A percentile compares a stretch with the other conserved stretches of the same genome.
Conservation (phyloP, 176 grass and related monocot species). For the Rhipidocladum racemiflorum region DNA sequence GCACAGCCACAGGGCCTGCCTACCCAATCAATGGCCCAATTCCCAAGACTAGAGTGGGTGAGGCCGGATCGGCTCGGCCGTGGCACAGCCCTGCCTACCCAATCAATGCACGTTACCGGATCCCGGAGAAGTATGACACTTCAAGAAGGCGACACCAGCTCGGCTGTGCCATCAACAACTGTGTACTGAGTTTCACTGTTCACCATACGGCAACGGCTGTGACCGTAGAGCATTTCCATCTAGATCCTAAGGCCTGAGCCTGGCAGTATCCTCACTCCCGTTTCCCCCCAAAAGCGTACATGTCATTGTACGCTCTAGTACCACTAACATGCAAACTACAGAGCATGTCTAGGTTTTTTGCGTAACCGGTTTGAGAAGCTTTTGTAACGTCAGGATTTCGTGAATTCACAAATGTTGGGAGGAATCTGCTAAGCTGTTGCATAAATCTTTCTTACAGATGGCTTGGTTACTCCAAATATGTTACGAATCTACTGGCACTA, state of each 20-base stretch:
- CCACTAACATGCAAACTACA: not conserved
- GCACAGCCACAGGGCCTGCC: too few species aligned
- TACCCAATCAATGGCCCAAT: too few species aligned
- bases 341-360: not conserved
- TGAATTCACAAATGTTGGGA: not conserved
- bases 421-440: not conserved
- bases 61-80: not conserved
- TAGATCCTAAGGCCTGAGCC: not conserved
- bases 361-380: not conserved
- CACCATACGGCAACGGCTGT: not conserved
- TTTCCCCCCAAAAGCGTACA: not conserved
- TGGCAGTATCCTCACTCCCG: not conserved
- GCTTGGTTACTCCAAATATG: not conserved
- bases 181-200: not conserved
- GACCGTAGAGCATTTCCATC: not conserved
- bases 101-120: not conserved
- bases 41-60: too few species aligned
- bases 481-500: constrained; percentile 22
- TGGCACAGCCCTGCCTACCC: not conserved
- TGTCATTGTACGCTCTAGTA: not conserved
- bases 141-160: not conserved
- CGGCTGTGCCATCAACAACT: not conserved
- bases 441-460: constrained; percentile 16
- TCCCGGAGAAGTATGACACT: not conserved
- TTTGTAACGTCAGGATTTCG: not conserved